phyloP scores from a whole-genome alignment of 345 rosid genomes.

The Syzygium aromaticum region DNA sequence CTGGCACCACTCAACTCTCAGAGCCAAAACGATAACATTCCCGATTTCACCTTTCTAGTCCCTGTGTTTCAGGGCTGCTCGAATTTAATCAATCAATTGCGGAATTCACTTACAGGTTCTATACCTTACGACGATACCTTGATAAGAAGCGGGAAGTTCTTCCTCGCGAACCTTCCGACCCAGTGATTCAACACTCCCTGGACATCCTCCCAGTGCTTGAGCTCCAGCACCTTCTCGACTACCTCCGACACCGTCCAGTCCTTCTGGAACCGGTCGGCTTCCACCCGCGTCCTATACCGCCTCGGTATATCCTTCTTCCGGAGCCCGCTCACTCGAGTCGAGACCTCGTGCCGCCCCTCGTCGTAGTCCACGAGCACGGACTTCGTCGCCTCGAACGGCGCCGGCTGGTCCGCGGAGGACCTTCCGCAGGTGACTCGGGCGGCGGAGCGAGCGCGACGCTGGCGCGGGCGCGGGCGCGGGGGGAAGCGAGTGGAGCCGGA shows the following conservation, averaged over 20 bases:
- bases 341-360: conserved; percentile 53
- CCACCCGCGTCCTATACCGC: conserved; percentile 48
- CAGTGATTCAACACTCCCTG: conserved; percentile 66
- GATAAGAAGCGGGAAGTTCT: conserved; percentile 65
- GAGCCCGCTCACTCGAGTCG: conserved; percentile 51
- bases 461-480: neutral
- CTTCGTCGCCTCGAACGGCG: conserved; percentile 43
- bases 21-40: neutral
- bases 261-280: conserved; percentile 70
- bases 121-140: conserved; percentile 21
- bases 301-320: conserved; percentile 52
- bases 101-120: neutral
- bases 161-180: conserved; percentile 79
- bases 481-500: neutral
- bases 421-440: conserved; percentile 17
- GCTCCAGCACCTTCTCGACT: conserved; percentile 40
- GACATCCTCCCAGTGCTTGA: conserved; percentile 46
- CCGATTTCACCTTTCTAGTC: neutral
- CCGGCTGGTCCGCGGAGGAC: conserved; percentile 12
- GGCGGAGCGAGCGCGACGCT: neutral
- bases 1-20: neutral
- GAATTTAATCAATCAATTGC: neutral
- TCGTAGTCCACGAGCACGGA: conserved; percentile 72
- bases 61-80: neutral
- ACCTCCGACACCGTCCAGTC: conserved; percentile 83